Conservation (phyloP, 208 protist species). For the Vickermania spadyakhi region DNA sequence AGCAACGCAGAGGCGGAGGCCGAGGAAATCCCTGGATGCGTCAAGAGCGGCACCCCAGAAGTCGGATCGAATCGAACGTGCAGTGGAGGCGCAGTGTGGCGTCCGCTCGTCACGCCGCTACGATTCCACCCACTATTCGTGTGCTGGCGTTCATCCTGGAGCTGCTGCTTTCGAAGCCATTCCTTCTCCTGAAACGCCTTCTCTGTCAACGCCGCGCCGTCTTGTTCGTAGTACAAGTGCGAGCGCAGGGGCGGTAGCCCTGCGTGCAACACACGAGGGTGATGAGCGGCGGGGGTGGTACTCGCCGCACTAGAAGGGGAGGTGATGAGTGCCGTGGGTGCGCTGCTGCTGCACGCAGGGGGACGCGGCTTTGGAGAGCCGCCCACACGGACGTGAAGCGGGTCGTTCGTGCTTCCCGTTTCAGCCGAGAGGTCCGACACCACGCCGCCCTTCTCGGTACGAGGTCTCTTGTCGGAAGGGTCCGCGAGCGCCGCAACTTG, state of each 20-base stretch:
- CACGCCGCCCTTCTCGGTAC: too few relatives aligned
- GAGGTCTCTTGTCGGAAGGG: too few relatives aligned
- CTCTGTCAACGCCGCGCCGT: slow-evolving; percentile 32
- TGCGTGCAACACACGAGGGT: not conserved
- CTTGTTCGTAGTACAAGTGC: slow-evolving; percentile 49
- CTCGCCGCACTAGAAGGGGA: too few relatives aligned
- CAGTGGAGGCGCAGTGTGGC: not conserved
- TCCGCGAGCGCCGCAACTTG: too few relatives aligned
- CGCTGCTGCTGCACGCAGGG: not conserved
- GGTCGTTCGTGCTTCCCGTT: too few relatives aligned
- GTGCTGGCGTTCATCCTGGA: slow-evolving; percentile 9
- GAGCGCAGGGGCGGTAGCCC: slow-evolving; percentile 33
- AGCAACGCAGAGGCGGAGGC: too few relatives aligned
- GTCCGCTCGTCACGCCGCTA: not conserved
- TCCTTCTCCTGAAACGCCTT: slow-evolving; percentile 20
- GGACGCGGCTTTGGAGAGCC: too few relatives aligned
- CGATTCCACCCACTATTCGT: slow-evolving; percentile 10
- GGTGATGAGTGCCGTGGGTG: not conserved
- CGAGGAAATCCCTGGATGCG: too few relatives aligned
- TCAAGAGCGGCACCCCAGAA: not conserved
- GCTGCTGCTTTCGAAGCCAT: slow-evolving; percentile 11
- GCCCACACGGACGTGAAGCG: too few relatives aligned
- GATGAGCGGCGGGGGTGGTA: not conserved
- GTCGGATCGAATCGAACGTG: not conserved
- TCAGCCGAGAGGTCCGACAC: too few relatives aligned